Base-by-base conservation (phyloP, 75 land plant species). In the Larix kaempferi region DNA sequence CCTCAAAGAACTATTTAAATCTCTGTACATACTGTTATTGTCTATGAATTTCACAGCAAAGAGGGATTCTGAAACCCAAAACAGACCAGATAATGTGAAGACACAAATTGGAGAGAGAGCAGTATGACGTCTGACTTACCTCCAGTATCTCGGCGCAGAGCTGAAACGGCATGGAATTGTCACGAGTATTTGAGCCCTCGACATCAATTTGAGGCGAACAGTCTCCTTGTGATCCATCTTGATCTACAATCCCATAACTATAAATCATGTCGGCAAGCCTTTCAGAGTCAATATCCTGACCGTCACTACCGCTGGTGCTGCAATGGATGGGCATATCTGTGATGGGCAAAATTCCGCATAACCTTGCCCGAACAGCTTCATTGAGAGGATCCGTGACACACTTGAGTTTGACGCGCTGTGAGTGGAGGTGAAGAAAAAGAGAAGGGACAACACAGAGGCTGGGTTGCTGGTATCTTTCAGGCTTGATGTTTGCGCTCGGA, bases 321-420 rank as follows among this genome's bases (percentile, higher is more conserved):
- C 39, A 67, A 37, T 15, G 19, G 0, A 21, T 37, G 41, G 74
- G 74, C 67, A 77, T 74, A 77, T 67, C 26, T 56, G 62, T 71
- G 64, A 22, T 74, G 2, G 73, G 74, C 14, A 71, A 33, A 55
- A n/a, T 26, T 41, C 77, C 78, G 60, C 84, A 88, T 81, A 44
- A 60, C 81, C 22, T 86, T 77, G n/a, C 77, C 37, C 64, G 59
- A 19, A 5, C 83, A 79, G 59, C 58, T 63, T n/a, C 84, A 61
- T 73, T 77, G 60, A 81, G 65, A 74, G 77, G 67, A 27, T 72
- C 25, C 15, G 79, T 78, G 39, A 55, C 75, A 52, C 59, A 73
- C 65, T 81, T 81, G 35, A n/a, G 11, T 67, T 37, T 67, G 10
- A 19, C 7, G 49, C 1, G 8, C 10, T 39, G 41, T 16, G 19